Evolutionary conservation across 139 green algal genomes (phyloP), one percentile per base, ranked within the genome.

Genomic region (Chlamydomonas schloesseri): DNA sequence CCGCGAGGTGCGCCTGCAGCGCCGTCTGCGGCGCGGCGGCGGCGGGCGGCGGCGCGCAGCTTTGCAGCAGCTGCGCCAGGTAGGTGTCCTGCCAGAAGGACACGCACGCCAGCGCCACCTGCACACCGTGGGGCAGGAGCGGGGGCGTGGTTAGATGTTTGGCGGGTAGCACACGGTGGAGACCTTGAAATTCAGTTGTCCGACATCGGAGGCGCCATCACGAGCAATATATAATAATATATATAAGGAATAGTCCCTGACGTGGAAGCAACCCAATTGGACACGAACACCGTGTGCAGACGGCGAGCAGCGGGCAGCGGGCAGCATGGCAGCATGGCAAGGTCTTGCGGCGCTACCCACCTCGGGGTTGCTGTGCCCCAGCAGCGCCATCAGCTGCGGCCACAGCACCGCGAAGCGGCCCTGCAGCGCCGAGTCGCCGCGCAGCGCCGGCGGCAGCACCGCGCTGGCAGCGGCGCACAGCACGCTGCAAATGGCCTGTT

Each of bases 1-100:
- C 8, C 47, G 57, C 24, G 3, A 36, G 50, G n/a, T 34, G n/a
- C 17, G 58, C 36, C 73, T 73, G 65, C n/a, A 84, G 83, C n/a
- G 53, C 69, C 68, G 64, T 68, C 28, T 75, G 65, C 33, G 55
- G 18, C 20, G 55, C 55, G 20, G 55, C 18, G 55, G 55, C 55
- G 20, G 55, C 18, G 21, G 55, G 60, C 23, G 21, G 53, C 26
- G 46, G 18, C 57, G 71, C 34, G 36, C 81, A 86, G 17, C 24
- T 28, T 47, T 82, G 60, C 71, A 93, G 77, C 71, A 95, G 73
- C 0, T 86, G 86, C n/a, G 89, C 77, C 47, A 94, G 85, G 73
- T 92, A 93, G 34, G 46, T 87, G 68, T 93, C 88, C 50, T 90
- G 86, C 88, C 90, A 93, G 64, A 93, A 93, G 2, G 79, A 62